A percentile compares a stretch with the other conserved stretches of the same genome.
These are phyloP conservation scores for Viola odorata DNA, from an alignment of 345 rosid species.

Conservation along the genomic window DNA sequence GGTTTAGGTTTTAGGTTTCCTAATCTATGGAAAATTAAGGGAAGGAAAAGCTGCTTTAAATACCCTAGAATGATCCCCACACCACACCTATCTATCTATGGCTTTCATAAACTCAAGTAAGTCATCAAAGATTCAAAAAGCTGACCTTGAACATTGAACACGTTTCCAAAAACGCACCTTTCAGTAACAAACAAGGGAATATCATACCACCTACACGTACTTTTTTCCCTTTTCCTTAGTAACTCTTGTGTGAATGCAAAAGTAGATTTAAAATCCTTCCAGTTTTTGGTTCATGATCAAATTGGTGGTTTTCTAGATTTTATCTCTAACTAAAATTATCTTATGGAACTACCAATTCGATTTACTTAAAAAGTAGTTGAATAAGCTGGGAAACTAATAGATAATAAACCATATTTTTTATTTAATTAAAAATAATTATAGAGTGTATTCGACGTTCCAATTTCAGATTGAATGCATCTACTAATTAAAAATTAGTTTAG, in stretches of 20 bases:
- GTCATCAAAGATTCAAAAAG: constrained; percentile 17
- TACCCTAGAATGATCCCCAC: constrained; percentile 9
- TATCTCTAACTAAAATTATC: no score
- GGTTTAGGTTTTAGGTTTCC: no score
- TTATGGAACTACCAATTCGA: no score
- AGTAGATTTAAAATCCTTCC: background rate
- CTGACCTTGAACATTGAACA: constrained; percentile 22
- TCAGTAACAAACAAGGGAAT: constrained; percentile 23
- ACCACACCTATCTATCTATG: constrained; percentile 6
- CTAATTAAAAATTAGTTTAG: no score
- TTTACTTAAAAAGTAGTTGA: background rate
- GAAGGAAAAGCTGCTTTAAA: constrained; percentile 9
- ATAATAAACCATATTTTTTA: no score
- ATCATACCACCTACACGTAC: background rate
- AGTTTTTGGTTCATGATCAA: no score
- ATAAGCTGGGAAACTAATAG: no score
- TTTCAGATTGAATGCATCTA: no score
- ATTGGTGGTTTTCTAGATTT: no score
- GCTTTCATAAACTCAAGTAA: constrained; percentile 22
- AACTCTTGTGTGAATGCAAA: background rate
- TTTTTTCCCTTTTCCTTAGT: background rate
- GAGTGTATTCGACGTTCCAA: no score
- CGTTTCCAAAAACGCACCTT: constrained; percentile 20
- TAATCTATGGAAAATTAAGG: background rate
- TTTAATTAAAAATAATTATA: no score